Evolutionary conservation across 768 basidiomycete genomes (phyloP).

Genomic region (Sporobolomyces phaffii): DNA sequence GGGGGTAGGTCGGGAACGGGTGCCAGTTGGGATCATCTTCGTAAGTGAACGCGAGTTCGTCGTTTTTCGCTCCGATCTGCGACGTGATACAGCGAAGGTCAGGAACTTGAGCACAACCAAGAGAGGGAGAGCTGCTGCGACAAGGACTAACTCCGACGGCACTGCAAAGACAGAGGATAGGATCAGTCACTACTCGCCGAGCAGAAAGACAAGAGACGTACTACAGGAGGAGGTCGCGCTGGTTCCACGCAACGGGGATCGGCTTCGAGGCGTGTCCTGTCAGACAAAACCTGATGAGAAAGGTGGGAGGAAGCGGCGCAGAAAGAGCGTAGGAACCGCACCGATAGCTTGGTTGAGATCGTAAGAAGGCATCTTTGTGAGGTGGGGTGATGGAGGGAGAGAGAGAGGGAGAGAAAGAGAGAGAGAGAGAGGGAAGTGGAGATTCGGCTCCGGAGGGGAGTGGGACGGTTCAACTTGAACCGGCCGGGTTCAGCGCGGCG

Average conservation of each 20-base stretch:
- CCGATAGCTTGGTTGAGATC: slow-evolving; percentile 25
- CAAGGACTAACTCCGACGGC: slow-evolving; percentile 47
- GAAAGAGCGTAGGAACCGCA: slow-evolving; percentile 5
- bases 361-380: not conserved
- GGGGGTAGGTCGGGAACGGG: slow-evolving; percentile 77
- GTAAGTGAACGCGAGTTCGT: slow-evolving; percentile 66
- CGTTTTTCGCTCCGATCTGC: slow-evolving; percentile 65
- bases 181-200: not conserved
- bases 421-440: not conserved
- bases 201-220: not conserved
- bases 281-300: not conserved
- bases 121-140: too few relatives aligned
- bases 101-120: not conserved
- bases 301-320: not conserved
- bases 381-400: too few relatives aligned
- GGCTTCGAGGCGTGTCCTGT: slow-evolving; percentile 41
- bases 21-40: slow-evolving; percentile 57
- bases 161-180: not conserved
- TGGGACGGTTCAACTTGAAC: too few relatives aligned
- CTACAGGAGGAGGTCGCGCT: slow-evolving; percentile 68
- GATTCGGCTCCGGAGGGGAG: not conserved
- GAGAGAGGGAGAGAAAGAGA: not conserved
- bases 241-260: slow-evolving; percentile 70
- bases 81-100: not conserved
- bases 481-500: too few relatives aligned